A percentile compares a stretch with the other conserved stretches of the same genome.
Evolutionary conservation across 768 basidiomycete genomes (phyloP).

Genomic region (Agrocybe chaxingu): DNA sequence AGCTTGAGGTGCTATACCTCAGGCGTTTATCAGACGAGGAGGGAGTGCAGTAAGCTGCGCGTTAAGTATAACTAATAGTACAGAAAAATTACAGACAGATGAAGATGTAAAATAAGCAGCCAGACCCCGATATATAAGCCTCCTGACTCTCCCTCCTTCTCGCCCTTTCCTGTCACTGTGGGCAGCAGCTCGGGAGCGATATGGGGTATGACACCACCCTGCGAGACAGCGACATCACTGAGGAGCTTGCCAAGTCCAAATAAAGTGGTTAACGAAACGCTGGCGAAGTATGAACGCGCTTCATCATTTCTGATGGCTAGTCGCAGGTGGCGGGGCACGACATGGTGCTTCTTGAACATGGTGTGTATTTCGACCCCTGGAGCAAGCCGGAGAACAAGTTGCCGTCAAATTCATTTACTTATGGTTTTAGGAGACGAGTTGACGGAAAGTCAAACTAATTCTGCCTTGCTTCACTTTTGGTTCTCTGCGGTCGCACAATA

Average conservation of each 20-base stretch:
- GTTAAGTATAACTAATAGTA: slow-evolving; percentile 16
- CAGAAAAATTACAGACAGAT: slow-evolving; percentile 13
- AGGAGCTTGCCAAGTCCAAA: slow-evolving; percentile 73
- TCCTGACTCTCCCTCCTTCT: slow-evolving; percentile 21
- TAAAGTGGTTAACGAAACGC: slow-evolving; percentile 2
- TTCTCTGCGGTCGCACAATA: slow-evolving; percentile 15
- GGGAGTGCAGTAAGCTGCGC: slow-evolving; percentile 6
- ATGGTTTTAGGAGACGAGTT: slow-evolving; percentile 8
- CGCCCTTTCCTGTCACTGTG: slow-evolving; percentile 34
- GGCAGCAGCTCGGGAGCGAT: slow-evolving; percentile 39
- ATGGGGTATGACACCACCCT: slow-evolving; percentile 72
- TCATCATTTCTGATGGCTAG: slow-evolving; percentile 92
- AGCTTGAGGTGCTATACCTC: no score
- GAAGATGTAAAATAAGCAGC: slow-evolving; percentile 11
- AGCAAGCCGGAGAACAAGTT: no score
- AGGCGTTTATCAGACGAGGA: background rate
- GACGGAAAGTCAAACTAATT: slow-evolving; percentile 29
- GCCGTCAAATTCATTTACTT: no score
- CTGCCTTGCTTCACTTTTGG: slow-evolving; percentile 24
- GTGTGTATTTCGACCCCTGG: no score
- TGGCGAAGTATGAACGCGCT: slow-evolving; percentile 21
- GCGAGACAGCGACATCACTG: slow-evolving; percentile 83
- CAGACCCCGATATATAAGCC: slow-evolving; percentile 10
- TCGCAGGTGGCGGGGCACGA: slow-evolving; percentile 89
- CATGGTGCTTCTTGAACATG: slow-evolving; percentile 81